Evolutionary conservation across 1,139 yeast genomes (phyloP).

Genomic region (Torulaspora globosa): DNA sequence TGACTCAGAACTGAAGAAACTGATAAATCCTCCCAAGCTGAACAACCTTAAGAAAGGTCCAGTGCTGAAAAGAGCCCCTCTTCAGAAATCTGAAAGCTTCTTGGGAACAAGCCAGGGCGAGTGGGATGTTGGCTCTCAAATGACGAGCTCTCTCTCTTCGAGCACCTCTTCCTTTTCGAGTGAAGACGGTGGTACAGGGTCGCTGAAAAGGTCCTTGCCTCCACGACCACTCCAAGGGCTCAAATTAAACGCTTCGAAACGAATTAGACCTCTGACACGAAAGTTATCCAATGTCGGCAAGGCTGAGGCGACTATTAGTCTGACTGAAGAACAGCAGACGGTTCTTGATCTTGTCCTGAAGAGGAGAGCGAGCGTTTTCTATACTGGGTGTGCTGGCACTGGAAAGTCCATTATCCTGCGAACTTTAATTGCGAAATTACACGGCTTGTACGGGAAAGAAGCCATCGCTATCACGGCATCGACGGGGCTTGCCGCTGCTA

Average conservation of each 20-base stretch:
- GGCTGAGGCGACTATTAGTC: slow-evolving; percentile 13
- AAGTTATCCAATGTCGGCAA: slow-evolving; percentile 6
- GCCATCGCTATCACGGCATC: slow-evolving; percentile 83
- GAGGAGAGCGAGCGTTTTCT: slow-evolving; percentile 53
- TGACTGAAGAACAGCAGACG: slow-evolving; percentile 49
- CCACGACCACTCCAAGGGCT: slow-evolving; percentile 21
- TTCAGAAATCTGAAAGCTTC: slow-evolving; percentile 5
- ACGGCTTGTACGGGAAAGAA: slow-evolving; percentile 42
- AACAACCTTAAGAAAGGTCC: slow-evolving; percentile 25
- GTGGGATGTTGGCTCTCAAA: not conserved
- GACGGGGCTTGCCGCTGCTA: slow-evolving; percentile 87
- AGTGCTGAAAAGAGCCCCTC: slow-evolving; percentile 1
- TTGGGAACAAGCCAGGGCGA: not conserved
- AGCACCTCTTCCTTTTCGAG: slow-evolving; percentile 7
- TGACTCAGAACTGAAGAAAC: slow-evolving; percentile 23
- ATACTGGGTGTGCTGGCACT: slow-evolving; percentile 82
- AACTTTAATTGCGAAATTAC: slow-evolving; percentile 49
- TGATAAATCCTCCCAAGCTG: slow-evolving; percentile 24
- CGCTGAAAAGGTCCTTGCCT: slow-evolving; percentile 19
- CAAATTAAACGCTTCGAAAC: slow-evolving; percentile 21
- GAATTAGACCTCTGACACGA: slow-evolving; percentile 19
- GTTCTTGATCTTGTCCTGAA: slow-evolving; percentile 52
- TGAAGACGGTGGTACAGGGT: slow-evolving; percentile 3
- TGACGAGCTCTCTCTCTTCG: slow-evolving; percentile 13
- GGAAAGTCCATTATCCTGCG: slow-evolving; percentile 75